These are phyloP conservation scores for Arthrobotrys sinensis DNA, from an alignment of 2,329 filamentous ascomycete genomes.

Conservation along the genomic window DNA sequence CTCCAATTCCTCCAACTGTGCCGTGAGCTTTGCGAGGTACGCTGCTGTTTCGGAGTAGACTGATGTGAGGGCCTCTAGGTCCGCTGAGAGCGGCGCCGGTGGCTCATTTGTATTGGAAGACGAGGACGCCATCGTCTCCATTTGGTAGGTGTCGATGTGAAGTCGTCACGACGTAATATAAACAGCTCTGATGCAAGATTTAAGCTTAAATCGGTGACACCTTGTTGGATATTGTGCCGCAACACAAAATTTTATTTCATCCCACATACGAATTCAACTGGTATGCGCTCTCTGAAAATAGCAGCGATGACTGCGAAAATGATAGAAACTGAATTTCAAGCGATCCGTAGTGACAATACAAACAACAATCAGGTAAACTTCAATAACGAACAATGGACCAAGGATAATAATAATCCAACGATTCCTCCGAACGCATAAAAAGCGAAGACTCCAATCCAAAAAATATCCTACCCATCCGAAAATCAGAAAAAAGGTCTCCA, in stretches of 20 bases:
- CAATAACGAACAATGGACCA: neutral
- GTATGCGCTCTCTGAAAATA: neutral
- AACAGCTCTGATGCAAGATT: conserved; percentile 18
- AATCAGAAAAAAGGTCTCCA: conserved; percentile 31
- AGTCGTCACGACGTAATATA: conserved; percentile 4
- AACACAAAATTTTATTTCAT: conserved; percentile 23
- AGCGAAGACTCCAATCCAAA: conserved; percentile 42
- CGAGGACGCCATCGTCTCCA: conserved; percentile 13
- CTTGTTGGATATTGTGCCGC: conserved; percentile 36
- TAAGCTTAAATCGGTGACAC: conserved; percentile 30
- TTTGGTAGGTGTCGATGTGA: neutral
- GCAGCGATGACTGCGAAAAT: neutral
- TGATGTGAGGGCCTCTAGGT: conserved; percentile 33
- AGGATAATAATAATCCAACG: conserved; percentile 37
- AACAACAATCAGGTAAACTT: conserved; percentile 9
- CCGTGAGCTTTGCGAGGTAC: conserved; percentile 38
- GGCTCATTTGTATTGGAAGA: neutral
- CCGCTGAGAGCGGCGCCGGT: conserved; percentile 19
- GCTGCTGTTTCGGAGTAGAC: conserved; percentile 45
- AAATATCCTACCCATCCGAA: conserved; percentile 16
- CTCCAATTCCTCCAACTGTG: conserved; percentile 44
- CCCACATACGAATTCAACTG: neutral
- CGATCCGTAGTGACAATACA: conserved; percentile 24
- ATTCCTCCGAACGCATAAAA: conserved; percentile 19
- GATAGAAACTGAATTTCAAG: conserved; percentile 24